Conservation (phyloP, 2,329 filamentous ascomycete genomes). For the Huntiella decipiens region DNA sequence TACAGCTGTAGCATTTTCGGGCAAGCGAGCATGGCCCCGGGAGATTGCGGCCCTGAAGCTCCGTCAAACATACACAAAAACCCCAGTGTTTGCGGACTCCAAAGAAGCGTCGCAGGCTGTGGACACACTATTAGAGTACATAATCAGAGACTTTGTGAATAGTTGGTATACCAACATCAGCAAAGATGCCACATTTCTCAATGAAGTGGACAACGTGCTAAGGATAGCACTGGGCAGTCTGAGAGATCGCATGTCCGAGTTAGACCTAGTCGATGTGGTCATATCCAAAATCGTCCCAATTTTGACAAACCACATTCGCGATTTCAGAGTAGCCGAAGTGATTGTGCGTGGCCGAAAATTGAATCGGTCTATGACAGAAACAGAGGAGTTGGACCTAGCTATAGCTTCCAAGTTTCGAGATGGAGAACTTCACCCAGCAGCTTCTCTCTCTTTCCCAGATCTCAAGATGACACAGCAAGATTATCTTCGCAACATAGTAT, state of each 20-base stretch:
- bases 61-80: constrained; percentile 46
- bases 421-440: constrained; percentile 74
- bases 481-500: constrained; percentile 59
- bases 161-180: constrained; percentile 85
- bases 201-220: constrained; percentile 70
- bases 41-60: constrained; percentile 49
- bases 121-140: constrained; percentile 57
- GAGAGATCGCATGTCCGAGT: constrained; percentile 48
- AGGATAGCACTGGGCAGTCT: constrained; percentile 53
- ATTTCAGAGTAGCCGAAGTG: constrained; percentile 80
- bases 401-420: constrained; percentile 89
- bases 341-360: constrained; percentile 72
- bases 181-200: constrained; percentile 56
- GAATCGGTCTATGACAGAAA: constrained; percentile 80
- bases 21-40: constrained; percentile 43
- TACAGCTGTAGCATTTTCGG: constrained; percentile 39
- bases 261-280: constrained; percentile 69
- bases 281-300: constrained; percentile 74
- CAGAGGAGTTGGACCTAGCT: constrained; percentile 83
- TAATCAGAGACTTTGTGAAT: constrained; percentile 67
- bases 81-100: constrained; percentile 56
- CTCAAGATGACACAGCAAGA: constrained; percentile 74
- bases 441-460: constrained; percentile 64
- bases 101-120: constrained; percentile 61
- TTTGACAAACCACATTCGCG: constrained; percentile 69